Percentiles rank a stretch among this genome's conserved stretches.
Conservation (phyloP, 768 basidiomycete species). For the Leccinum disarticulatum region DNA sequence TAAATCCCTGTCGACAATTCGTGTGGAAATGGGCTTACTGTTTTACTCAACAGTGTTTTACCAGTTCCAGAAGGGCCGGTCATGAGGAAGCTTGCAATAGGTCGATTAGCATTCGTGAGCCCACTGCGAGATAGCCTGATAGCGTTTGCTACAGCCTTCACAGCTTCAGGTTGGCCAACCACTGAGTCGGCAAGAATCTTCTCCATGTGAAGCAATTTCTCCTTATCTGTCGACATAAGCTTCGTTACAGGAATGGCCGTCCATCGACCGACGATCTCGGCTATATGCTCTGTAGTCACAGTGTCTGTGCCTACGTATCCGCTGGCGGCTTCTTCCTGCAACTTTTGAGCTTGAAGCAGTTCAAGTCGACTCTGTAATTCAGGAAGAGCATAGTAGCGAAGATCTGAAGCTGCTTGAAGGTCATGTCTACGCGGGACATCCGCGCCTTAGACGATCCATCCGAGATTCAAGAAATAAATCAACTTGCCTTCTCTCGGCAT, state of each 20-base stretch:
- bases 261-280: conserved; percentile 93
- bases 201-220: conserved; percentile 87
- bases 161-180: conserved; percentile 88
- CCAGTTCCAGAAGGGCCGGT: conserved; percentile 90
- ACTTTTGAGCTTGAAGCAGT: conserved; percentile 69
- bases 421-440: conserved; percentile 48
- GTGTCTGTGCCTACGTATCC: conserved; percentile 56
- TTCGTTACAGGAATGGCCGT: conserved; percentile 89
- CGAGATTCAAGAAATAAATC: background rate
- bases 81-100: conserved; percentile 92
- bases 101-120: conserved; percentile 83
- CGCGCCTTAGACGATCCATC: background rate
- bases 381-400: conserved; percentile 90
- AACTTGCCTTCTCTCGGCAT: conserved; percentile 81
- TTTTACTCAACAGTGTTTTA: conserved; percentile 88
- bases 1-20: background rate
- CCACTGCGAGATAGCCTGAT: conserved; percentile 91
- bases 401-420: conserved; percentile 77
- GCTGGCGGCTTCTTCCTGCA: conserved; percentile 64
- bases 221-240: conserved; percentile 85
- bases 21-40: conserved; percentile 47
- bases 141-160: conserved; percentile 91
- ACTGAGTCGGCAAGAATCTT: conserved; percentile 74
- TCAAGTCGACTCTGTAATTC: conserved; percentile 77
- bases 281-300: conserved; percentile 88